Conservation (phyloP, 2,329 filamentous ascomycete species). For the Samsoniella hepiali region DNA sequence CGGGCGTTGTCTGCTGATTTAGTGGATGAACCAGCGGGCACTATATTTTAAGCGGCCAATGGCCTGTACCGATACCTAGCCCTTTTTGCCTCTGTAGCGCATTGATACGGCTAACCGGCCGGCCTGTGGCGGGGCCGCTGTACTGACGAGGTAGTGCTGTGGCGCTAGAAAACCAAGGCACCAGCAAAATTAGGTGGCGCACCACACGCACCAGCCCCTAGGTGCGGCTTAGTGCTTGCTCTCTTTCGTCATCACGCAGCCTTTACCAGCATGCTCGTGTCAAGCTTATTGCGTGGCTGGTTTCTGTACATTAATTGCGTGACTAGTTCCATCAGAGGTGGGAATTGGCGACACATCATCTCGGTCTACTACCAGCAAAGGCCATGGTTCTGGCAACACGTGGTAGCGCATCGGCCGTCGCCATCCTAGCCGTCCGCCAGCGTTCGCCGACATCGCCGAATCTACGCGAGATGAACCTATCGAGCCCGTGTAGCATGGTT, state of each 20-base stretch:
- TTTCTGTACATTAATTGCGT: not conserved
- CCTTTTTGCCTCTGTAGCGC: not conserved
- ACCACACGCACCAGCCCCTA: not conserved
- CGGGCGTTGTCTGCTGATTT: not conserved
- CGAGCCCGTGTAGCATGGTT: too few species aligned
- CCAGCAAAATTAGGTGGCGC: not conserved
- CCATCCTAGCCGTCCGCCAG: not conserved
- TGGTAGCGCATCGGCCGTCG: not conserved
- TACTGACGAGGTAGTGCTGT: not conserved
- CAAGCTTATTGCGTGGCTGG: not conserved
- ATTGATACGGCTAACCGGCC: not conserved
- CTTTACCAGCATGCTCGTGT: not conserved
- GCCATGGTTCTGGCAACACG: not conserved
- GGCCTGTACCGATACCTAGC: too few species aligned
- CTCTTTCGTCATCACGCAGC: slow-evolving; percentile 7
- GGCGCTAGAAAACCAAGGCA: slow-evolving; percentile 6
- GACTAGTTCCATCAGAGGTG: not conserved
- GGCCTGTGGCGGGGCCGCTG: not conserved
- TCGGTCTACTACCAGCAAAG: too few species aligned
- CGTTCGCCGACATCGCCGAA: too few species aligned
- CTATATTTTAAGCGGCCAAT: not conserved
- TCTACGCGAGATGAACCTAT: too few species aligned
- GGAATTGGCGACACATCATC: not conserved
- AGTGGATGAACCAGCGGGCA: slow-evolving; percentile 6
- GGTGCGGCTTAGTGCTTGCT: not conserved